Evolutionary conservation across 2,329 filamentous ascomycete species (phyloP).

Genomic region (Fusarium irregulare): DNA sequence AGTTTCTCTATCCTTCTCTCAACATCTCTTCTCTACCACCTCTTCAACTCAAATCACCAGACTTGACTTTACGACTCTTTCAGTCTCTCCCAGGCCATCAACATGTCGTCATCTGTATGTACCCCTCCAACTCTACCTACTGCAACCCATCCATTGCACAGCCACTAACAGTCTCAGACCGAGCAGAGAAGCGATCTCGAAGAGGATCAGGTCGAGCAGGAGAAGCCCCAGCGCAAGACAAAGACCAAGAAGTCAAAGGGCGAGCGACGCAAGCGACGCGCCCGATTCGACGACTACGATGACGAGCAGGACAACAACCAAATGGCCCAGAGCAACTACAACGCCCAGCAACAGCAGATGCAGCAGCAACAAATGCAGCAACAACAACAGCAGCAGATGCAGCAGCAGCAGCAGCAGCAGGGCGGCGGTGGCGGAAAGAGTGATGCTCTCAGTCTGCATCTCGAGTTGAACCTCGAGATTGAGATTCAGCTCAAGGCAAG

Average conservation of each 20-base stretch:
- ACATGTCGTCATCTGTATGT: constrained; percentile 34
- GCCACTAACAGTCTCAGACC: constrained; percentile 14
- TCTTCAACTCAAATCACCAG: neutral
- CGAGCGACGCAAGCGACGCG: constrained; percentile 33
- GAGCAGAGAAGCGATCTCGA: constrained; percentile 34
- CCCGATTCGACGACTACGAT: constrained; percentile 35
- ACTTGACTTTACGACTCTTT: neutral
- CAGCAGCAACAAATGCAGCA: constrained; percentile 34
- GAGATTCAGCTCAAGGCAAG: constrained; percentile 87
- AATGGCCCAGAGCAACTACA: constrained; percentile 30
- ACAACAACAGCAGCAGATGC: constrained; percentile 19
- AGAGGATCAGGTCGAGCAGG: constrained; percentile 33
- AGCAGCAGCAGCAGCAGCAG: constrained; percentile 29
- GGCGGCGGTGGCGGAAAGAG: constrained; percentile 37
- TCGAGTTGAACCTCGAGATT: constrained; percentile 84
- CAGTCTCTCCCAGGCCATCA: constrained; percentile 2
- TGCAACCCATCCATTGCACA: neutral
- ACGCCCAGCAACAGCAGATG: constrained; percentile 31
- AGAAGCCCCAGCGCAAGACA: constrained; percentile 34
- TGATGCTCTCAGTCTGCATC: constrained; percentile 68
- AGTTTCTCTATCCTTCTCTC: constrained; percentile 33
- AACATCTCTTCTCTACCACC: constrained; percentile 6
- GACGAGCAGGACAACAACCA: constrained; percentile 26
- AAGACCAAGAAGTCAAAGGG: constrained; percentile 39
- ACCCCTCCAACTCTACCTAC: neutral